These are phyloP conservation scores for Cynara cardunculus DNA, from an alignment of 129 eudicot genomes.

Conservation along the genomic window DNA sequence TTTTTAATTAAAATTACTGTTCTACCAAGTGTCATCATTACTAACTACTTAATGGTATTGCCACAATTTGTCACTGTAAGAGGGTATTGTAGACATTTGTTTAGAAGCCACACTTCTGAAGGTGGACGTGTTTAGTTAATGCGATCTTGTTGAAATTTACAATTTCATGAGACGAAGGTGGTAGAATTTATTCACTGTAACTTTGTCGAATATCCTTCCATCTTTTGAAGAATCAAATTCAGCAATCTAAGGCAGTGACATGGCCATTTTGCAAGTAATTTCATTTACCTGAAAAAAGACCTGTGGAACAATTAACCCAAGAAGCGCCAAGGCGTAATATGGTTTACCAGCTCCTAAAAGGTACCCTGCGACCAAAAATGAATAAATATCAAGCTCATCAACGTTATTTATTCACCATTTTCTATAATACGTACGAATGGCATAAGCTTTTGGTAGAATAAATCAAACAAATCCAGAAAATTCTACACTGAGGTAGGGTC, in stretches of 20 bases:
- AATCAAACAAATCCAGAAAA: not conserved
- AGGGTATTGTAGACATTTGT: not conserved
- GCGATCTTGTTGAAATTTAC: not conserved
- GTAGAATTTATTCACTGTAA: not conserved
- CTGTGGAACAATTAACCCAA: slow-evolving; percentile 76
- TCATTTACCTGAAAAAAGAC: slow-evolving; percentile 70
- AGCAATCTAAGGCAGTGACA: not conserved
- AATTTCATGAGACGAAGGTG: not conserved
- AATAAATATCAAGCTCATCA: not conserved
- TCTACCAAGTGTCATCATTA: not conserved
- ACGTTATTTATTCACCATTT: not conserved
- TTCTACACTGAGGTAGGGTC: no score
- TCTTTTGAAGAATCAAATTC: not conserved
- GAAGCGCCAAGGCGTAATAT: slow-evolving; percentile 68
- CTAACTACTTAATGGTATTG: not conserved
- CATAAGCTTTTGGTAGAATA: not conserved
- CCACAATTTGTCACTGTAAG: not conserved
- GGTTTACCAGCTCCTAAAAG: slow-evolving; percentile 83
- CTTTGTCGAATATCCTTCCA: not conserved
- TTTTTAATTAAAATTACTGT: no score
- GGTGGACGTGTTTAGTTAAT: not conserved
- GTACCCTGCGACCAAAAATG: slow-evolving; percentile 56
- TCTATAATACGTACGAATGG: not conserved
- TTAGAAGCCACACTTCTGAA: not conserved
- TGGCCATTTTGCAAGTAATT: not conserved